Evolutionary conservation across 257 asterid species (phyloP), one percentile per base, ranked within the genome.

Genomic region (Nicotiana noctiflora): DNA sequence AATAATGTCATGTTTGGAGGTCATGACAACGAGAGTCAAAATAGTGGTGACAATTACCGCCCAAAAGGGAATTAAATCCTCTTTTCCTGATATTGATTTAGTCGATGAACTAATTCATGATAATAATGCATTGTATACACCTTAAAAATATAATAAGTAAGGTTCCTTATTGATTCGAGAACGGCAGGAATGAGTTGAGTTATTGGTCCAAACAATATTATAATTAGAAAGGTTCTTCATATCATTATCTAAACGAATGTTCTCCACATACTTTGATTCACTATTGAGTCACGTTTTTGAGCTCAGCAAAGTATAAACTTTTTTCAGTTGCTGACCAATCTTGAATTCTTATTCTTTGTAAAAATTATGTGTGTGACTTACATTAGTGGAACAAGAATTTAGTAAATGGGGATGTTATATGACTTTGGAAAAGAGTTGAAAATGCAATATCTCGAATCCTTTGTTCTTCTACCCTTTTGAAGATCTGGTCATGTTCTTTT

Each of bases 211-310:
- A 49, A 74, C 10, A 74, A 49, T 74, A 49, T 25, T 40, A 14
- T 49, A 51, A 74, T 31, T 74, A 49, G 19, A 14, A 8, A 25
- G 79, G 79, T 74, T 74, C 79, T 37, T 25, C 27, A 21, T 34
- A 74, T 72, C 78, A 72, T 74, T 74, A 74, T 74, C 61, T 74
- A 23, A 74, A 25, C 23, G 62, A 49, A 74, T 74, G 79, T 74
- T 74, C 61, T 74, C 79, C 60, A 46, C 61, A 74, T 74, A 49
- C 62, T 74, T 74, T 49, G 23, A 74, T 74, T 23, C 79, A 74
- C 79, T 74, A 74, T 74, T 74, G 60, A 49, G 62, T 13, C 79
- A 74, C 40, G 62, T 74, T 21, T 25, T 4, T 49, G 61, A 74
- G 62, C 44, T 49, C 79, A 74, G 61, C 61, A 25, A 74, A 74